Percentiles rank a stretch among this genome's conserved stretches.
Conservation (phyloP, 2,329 filamentous ascomycete species). For the Clathrospora elynae region DNA sequence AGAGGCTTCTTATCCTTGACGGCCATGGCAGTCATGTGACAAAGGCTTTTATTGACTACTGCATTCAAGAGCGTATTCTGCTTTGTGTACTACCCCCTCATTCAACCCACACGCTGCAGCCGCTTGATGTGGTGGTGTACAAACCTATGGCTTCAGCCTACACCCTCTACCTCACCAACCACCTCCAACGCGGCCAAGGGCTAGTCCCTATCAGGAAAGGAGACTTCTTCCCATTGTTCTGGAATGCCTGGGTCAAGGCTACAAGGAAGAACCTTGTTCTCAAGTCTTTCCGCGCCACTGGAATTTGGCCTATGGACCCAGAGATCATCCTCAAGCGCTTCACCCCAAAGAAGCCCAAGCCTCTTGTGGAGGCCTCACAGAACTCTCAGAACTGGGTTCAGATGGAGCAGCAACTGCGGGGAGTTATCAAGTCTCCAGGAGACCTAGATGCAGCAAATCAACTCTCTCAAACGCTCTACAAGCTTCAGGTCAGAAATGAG, state of each 20-base stretch:
- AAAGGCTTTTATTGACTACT: constrained; percentile 7
- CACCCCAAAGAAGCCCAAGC: not conserved
- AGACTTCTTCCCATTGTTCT: constrained; percentile 3
- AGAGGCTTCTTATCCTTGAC: not conserved
- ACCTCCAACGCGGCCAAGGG: constrained; percentile 3
- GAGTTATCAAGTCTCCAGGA: too few species aligned
- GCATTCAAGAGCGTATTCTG: constrained; percentile 1
- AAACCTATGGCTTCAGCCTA: not conserved
- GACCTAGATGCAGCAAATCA: too few species aligned
- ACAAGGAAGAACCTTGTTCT: too few species aligned
- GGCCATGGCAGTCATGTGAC: constrained; percentile 5
- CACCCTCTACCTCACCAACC: not conserved
- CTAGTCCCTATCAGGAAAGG: constrained; percentile 2
- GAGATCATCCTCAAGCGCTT: not conserved
- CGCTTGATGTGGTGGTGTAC: constrained; percentile 6
- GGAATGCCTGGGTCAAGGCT: too few species aligned
- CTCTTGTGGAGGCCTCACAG: constrained; percentile 1
- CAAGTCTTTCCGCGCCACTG: constrained; percentile 3
- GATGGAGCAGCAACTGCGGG: too few species aligned
- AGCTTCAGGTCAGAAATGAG: too few species aligned
- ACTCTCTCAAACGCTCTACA: too few species aligned
- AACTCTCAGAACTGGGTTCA: not conserved
- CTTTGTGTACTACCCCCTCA: constrained; percentile 4
- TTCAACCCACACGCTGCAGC: constrained; percentile 7
- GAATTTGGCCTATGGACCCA: not conserved